Evolutionary conservation across 2,329 filamentous ascomycete species (phyloP).

Genomic region (Colletotrichum ledebouriae): DNA sequence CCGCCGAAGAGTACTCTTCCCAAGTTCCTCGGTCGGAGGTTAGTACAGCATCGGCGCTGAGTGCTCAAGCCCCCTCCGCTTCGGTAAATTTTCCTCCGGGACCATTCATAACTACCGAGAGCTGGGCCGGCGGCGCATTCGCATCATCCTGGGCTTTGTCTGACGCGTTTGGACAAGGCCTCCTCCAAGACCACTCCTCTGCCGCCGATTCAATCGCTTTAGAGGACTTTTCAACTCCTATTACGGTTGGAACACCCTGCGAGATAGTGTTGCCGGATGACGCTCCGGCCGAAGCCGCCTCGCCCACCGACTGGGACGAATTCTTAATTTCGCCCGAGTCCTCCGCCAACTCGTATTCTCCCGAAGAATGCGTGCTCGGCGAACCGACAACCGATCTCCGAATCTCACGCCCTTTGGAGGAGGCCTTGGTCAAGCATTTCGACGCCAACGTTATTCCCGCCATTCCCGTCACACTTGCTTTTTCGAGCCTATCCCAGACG

Average conservation of each 20-base stretch:
- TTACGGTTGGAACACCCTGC: neutral
- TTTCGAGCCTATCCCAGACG: conserved; percentile 21
- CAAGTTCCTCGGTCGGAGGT: neutral
- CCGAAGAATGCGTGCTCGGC: conserved; percentile 9
- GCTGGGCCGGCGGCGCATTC: neutral
- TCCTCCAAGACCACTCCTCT: neutral
- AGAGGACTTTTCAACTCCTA: neutral
- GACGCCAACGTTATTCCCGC: conserved; percentile 23
- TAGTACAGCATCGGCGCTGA: neutral
- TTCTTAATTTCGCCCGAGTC: conserved; percentile 17
- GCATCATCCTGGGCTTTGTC: conserved; percentile 22
- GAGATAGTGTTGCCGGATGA: neutral
- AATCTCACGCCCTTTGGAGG: conserved; percentile 22
- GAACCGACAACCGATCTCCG: conserved; percentile 8
- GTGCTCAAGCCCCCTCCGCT: neutral
- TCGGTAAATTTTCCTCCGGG: neutral
- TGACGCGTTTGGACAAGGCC: neutral
- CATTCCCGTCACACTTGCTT: conserved; percentile 24
- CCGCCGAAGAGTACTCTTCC: neutral
- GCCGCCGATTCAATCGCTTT: neutral
- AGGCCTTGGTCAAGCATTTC: conserved; percentile 29
- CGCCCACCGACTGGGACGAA: conserved; percentile 20
- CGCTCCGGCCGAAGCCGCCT: conserved; percentile 1
- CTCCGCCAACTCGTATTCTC: neutral
- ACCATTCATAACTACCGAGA: neutral